Conservation (phyloP, 2,329 filamentous ascomycete species). For the Ceratocystiopsis brevicomis region DNA sequence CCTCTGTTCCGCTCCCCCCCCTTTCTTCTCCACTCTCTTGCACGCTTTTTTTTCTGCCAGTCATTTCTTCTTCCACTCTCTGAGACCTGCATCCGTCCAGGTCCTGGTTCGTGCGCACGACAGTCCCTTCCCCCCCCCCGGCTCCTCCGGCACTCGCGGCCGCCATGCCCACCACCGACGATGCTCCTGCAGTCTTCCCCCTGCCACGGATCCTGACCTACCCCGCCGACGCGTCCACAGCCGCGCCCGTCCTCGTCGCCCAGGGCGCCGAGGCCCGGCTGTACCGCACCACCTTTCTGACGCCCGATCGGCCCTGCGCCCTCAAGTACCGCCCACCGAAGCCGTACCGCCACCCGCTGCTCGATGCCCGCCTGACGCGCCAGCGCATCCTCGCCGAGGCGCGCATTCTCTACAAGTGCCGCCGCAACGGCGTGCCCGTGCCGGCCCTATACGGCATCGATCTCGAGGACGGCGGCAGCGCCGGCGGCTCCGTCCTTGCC, state of each 20-base stretch:
- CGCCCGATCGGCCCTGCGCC: constrained; percentile 47
- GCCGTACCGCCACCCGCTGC: constrained; percentile 73
- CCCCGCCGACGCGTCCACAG: constrained; percentile 22
- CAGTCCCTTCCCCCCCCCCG: no score
- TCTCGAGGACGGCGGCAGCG: constrained; percentile 32
- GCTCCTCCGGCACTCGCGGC: no score
- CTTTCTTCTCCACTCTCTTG: no score
- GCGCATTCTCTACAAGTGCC: constrained; percentile 61
- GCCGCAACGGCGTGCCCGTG: constrained; percentile 60
- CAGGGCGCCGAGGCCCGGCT: constrained; percentile 94
- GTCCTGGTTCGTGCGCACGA: no score
- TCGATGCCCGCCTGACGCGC: constrained; percentile 73
- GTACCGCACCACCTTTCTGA: constrained; percentile 69
- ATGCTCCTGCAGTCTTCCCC: constrained; percentile 13
- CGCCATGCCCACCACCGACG: constrained; percentile 1
- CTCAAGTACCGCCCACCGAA: constrained; percentile 87
- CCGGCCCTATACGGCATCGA: constrained; percentile 60
- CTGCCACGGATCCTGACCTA: constrained; percentile 37
- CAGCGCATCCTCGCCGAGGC: constrained; percentile 80
- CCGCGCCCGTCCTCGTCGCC: constrained; percentile 50
- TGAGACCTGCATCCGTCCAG: no score
- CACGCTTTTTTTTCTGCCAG: no score
- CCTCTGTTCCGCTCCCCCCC: no score
- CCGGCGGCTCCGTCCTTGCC: constrained; percentile 38
- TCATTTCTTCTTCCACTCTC: no score